Evolutionary conservation across 78 protist genomes (phyloP), one percentile per base, ranked within the genome.

Genomic region (Ministeria vibrans): DNA sequence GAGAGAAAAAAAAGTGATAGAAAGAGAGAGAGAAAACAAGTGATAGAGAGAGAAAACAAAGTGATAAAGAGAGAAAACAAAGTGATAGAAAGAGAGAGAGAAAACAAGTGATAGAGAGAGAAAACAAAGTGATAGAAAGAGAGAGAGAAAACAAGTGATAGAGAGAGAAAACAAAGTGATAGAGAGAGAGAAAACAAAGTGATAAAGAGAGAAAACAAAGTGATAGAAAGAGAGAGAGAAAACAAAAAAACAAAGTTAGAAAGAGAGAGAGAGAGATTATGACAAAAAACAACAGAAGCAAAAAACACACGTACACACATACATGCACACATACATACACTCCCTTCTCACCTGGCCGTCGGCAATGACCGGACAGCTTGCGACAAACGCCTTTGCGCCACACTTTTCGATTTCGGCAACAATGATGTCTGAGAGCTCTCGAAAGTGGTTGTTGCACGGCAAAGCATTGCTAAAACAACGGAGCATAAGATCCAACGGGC

Each of bases 241-340:
- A 61, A 18, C 68, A 61, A 18, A 18, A 6, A 18, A 6, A 61
- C 20, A 18, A 18, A 18, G 38, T 27, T 28, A 61, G 46, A 69
- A 0, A 69, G 23, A 69, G 2, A 69, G 23, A 34, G 0, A 69
- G 0, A 69, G 9, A 34, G 0, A 69, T 34, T 30, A 0, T 13
- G n/a, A 69, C 53, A 69, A 13, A 69, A 22, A 69, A 68, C 44
- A 68, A 15, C 15, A 7, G n/a, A 15, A 68, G 46, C 15, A 6
- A 68, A 15, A 68, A n/a, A n/a, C n/a, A n/a, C n/a, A n/a, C n/a
- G n/a, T 20, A 34, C 74, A 68, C 15, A 68, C 74, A 68, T 34
- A 68, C 74, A 34, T 20, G 30, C 74, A 68, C 44, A 42, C 72
- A 66, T 66, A 34, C 6, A 66, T 4, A 15, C 55, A 71, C 77